Base-by-base conservation (phyloP, 345 rosid species). In the Fremontodendron californicum region DNA sequence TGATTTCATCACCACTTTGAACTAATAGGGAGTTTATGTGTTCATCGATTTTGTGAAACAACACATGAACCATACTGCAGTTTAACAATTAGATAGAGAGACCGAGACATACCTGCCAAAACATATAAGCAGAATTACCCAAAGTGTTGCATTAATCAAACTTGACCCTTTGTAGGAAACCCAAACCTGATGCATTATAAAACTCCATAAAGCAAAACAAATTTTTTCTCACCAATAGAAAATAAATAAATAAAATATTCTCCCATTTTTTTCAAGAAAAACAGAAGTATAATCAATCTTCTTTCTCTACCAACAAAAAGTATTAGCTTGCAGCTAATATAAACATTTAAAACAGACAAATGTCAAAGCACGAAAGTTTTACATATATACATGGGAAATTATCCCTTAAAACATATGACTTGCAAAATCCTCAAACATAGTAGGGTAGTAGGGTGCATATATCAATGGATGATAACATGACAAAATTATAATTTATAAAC, bases 141-240 rank as follows among this genome's bases (percentile, higher is more conserved):
- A 92, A 64, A 88, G 43, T 54, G 85, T 43, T 31, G 90, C 80
- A 66, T 75, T 75, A 48, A 85, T 29, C 81, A 79, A 79, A 62
- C 84, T 87, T 2, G 89, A 40, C 77, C 90, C 94, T 87, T 89
- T 92, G 86, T 91, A 94, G 63, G 74, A 85, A 74, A 90, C 79
- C 98, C 96, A 94, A n/a, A 82, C 87, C 98, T 92, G 80, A 64
- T 35, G 74, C 21, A 75, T 62, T 12, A 65, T 1, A 65, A 31
- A 68, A 43, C 9, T 37, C 49, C 40, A 48, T 29, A 27, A 80
- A 51, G 9, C 23, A 33, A 63, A 51, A n/a, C 46, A 33, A 6
- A 0, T 7, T 65, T 65, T 19, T 27, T 72, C 48, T 3, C 29
- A 13, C 27, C 48, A 27, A 35, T 19, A 21, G 12, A 65, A 31